A percentile compares a stretch with the other conserved stretches of the same genome.
phyloP scores from a whole-genome alignment of 495 filamentous ascomycete species.

The Staphylotrichum longicolle region DNA sequence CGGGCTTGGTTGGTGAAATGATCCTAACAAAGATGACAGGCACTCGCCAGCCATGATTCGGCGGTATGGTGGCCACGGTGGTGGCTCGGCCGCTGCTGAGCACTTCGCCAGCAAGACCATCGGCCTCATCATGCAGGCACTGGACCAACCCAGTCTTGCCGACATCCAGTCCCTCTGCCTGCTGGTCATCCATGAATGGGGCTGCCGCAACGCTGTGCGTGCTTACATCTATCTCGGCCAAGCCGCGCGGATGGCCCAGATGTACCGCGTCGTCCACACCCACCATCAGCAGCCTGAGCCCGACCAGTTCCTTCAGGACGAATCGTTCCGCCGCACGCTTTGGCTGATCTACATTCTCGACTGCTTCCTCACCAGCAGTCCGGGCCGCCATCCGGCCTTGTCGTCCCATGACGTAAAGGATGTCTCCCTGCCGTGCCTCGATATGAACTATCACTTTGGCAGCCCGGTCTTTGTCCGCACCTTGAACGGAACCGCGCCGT shows the following conservation, averaged over 20 bases:
- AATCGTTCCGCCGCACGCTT: slow-evolving; percentile 51
- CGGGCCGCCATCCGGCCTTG: slow-evolving; percentile 49
- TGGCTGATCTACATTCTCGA: slow-evolving; percentile 55
- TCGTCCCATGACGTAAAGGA: slow-evolving; percentile 46
- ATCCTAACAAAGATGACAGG: slow-evolving; percentile 27
- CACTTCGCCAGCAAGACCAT: slow-evolving; percentile 51
- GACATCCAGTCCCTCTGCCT: slow-evolving; percentile 54
- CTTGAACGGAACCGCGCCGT: slow-evolving; percentile 39
- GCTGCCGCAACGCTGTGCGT: slow-evolving; percentile 50
- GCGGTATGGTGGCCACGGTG: slow-evolving; percentile 48
- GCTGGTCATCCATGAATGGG: slow-evolving; percentile 53
- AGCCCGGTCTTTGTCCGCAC: slow-evolving; percentile 49
- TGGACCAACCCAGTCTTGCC: slow-evolving; percentile 49
- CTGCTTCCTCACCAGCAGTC: slow-evolving; percentile 54
- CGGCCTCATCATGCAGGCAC: slow-evolving; percentile 44
- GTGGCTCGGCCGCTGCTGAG: slow-evolving; percentile 44
- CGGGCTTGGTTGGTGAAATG: slow-evolving; percentile 17
- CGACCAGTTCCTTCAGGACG: slow-evolving; percentile 51
- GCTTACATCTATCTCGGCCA: slow-evolving; percentile 54
- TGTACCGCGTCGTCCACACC: slow-evolving; percentile 49
- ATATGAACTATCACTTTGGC: slow-evolving; percentile 52
- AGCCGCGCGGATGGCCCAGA: slow-evolving; percentile 52
- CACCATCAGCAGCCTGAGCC: slow-evolving; percentile 45
- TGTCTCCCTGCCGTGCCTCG: slow-evolving; percentile 48
- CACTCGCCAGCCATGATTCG: slow-evolving; percentile 50